phyloP scores from a whole-genome alignment of 345 rosid genomes.

The Schrenkiella parvula region DNA sequence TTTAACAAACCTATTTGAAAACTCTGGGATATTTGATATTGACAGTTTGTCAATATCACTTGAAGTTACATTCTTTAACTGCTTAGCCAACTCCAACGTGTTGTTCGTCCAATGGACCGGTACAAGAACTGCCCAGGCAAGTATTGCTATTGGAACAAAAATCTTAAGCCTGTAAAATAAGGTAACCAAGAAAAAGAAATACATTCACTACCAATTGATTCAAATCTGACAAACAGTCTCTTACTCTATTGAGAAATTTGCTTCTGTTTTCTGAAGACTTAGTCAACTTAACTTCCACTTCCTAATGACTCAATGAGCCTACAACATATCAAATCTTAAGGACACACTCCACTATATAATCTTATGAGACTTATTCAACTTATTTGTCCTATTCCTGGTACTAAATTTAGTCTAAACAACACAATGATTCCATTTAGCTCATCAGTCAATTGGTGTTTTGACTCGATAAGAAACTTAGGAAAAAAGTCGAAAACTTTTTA shows the following conservation, averaged over 20 bases:
- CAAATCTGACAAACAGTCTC: neutral
- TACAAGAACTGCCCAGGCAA: slow-evolving; percentile 73
- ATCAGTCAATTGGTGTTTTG: neutral
- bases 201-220: neutral
- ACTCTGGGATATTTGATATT: slow-evolving; percentile 61
- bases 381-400: neutral
- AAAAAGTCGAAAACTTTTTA: neutral
- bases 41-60: slow-evolving; percentile 89
- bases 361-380: neutral
- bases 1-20: slow-evolving; percentile 54
- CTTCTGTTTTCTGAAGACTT: neutral
- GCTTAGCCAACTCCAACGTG: slow-evolving; percentile 34
- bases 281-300: neutral
- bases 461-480: neutral
- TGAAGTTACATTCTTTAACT: slow-evolving; percentile 50
- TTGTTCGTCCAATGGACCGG: slow-evolving; percentile 70
- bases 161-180: slow-evolving; percentile 64
- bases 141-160: slow-evolving; percentile 64
- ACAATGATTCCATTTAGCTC: neutral
- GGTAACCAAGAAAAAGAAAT: neutral
- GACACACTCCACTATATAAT: neutral
- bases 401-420: neutral
- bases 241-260: neutral
- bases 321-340: neutral
- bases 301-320: neutral